These are phyloP conservation scores for Zygnema cylindricum DNA, from an alignment of 139 green algal genomes.

Conservation along the genomic window DNA sequence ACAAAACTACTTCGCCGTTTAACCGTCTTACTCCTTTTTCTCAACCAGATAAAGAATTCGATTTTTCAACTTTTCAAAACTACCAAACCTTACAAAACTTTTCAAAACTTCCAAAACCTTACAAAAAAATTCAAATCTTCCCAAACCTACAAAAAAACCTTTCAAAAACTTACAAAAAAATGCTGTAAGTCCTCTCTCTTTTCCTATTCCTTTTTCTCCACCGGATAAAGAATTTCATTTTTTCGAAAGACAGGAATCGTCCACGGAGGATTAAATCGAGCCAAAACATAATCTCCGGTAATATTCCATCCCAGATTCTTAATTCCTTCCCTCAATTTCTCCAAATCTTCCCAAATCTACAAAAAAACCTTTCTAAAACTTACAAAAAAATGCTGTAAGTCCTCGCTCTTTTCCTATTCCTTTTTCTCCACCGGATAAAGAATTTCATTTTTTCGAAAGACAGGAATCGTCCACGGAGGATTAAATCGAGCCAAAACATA, in stretches of 20 bases:
- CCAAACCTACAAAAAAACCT: no score
- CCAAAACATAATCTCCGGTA: neutral
- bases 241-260: slow-evolving; percentile 50
- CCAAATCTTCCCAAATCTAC: neutral
- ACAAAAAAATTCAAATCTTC: no score
- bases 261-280: slow-evolving; percentile 60
- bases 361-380: neutral
- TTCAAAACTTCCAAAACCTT: no score
- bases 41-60: no score
- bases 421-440: slow-evolving; percentile 31
- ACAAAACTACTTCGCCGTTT: no score
- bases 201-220: slow-evolving; percentile 11
- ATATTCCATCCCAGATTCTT: slow-evolving; percentile 10
- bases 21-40: no score
- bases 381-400: no score
- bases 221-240: slow-evolving; percentile 60
- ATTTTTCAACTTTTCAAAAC: no score
- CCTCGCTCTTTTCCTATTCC: neutral
- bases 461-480: slow-evolving; percentile 50
- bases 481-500: slow-evolving; percentile 50
- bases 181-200: no score
- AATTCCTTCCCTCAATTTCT: neutral
- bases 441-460: slow-evolving; percentile 63
- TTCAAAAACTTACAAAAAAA: no score
- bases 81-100: no score